Evolutionary conservation across 1,139 yeast genomes (phyloP), one percentile per base, ranked within the genome.

Genomic region (Blastobotrys serpentis): DNA sequence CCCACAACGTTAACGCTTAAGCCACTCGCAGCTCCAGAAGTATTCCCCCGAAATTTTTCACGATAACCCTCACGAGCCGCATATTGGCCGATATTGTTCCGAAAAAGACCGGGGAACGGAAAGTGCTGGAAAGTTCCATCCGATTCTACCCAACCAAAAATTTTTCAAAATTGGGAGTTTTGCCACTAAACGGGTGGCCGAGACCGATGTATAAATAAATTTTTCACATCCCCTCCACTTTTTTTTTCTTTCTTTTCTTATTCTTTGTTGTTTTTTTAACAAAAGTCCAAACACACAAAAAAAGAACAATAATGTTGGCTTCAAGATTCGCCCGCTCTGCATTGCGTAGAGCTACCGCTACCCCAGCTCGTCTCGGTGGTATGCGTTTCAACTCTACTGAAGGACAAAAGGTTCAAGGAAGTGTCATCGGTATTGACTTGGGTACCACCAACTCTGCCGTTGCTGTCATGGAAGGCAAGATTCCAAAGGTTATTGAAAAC

Each of bases 381-480:
- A 59, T 56, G 42, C 68, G 73, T 44, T 66, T 63, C 63, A 68
- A 68, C 63, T 66, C 71, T 42, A 46, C 52, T 13, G 49, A 49
- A n/a, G n/a, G n/a, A 32, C 60, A 60, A 47, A 70, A 71, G 62
- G 72, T 70, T 50, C 73, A 70, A 57, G 75, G 75, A 47, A 79
- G 90, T 64, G 98, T 92, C 53, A 90, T 92, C 67, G 98, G 98
- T 79, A 90, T 92, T 69, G 98, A 92, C 77, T 81, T 92, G 71
- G 98, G 98, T 77, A 92, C 98, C 72, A 92, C 98, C 73, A 92
- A 92, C 82, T 92, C 98, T 51, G 98, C 98, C 53, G 98, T 92
- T 58, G 98, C 98, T 55, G 76, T 92, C 59, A 90, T 92, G 96
- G 95, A 88, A 74, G 98, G 98, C 70, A 86, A 88, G 74, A 75